Evolutionary conservation across 352 stramenopile species (phyloP).

Genomic region (Aphanomyces cochlioides): DNA sequence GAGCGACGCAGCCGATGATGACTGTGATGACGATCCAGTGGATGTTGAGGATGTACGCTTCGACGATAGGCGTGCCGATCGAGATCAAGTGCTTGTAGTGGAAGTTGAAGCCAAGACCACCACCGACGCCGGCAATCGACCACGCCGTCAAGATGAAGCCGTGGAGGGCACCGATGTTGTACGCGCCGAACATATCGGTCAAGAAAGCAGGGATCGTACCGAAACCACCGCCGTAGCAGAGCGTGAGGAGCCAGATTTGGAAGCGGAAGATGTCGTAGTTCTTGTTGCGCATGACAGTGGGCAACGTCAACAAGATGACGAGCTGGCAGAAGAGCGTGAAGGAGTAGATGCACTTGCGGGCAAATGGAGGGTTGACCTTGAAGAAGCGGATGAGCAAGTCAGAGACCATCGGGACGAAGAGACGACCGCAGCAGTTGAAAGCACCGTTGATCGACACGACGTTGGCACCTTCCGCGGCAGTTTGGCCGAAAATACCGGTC

Average conservation of each 20-base stretch:
- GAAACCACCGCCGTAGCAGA: conserved; percentile 69
- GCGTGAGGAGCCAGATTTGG: conserved; percentile 62
- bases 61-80: conserved; percentile 37
- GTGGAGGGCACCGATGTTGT: conserved; percentile 78
- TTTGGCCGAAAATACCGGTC: conserved; percentile 48
- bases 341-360: conserved; percentile 56
- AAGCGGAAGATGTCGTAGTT: conserved; percentile 55
- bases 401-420: conserved; percentile 43
- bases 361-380: conserved; percentile 48
- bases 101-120: conserved; percentile 67
- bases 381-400: conserved; percentile 44
- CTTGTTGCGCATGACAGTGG: conserved; percentile 52
- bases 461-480: conserved; percentile 36
- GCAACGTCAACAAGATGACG: conserved; percentile 55
- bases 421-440: conserved; percentile 53
- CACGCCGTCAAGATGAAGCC: conserved; percentile 69
- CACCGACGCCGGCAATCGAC: conserved; percentile 69
- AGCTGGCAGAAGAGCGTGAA: conserved; percentile 56
- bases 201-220: conserved; percentile 69
- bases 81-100: conserved; percentile 41
- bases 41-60: conserved; percentile 67
- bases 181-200: conserved; percentile 80
- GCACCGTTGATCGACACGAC: conserved; percentile 54
- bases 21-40: conserved; percentile 63
- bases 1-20: conserved; percentile 47